Percentiles rank a stretch among this genome's conserved stretches.
These are phyloP conservation scores for Karstenula rhodostoma DNA, from an alignment of 2,329 filamentous ascomycete species.

Conservation along the genomic window DNA sequence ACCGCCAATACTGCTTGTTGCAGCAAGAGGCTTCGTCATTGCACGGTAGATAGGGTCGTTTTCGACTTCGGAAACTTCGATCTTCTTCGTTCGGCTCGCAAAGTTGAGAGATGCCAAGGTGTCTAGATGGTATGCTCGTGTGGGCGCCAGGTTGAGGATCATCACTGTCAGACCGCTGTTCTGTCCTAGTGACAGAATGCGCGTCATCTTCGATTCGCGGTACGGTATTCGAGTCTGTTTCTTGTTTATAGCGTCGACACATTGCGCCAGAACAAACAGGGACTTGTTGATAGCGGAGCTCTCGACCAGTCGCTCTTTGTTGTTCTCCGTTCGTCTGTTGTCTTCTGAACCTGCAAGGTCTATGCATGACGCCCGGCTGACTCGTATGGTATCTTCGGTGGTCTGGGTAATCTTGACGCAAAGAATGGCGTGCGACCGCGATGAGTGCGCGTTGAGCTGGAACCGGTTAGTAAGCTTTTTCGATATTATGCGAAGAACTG, in stretches of 20 bases:
- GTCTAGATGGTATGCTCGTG: slow-evolving; percentile 92
- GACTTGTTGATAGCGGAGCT: slow-evolving; percentile 98
- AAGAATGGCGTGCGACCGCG: slow-evolving; percentile 87
- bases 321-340: slow-evolving; percentile 92
- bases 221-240: slow-evolving; percentile 83
- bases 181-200: slow-evolving; percentile 89
- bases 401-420: slow-evolving; percentile 87
- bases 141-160: slow-evolving; percentile 91
- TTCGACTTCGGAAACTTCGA: slow-evolving; percentile 93
- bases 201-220: slow-evolving; percentile 95
- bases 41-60: slow-evolving; percentile 83
- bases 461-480: slow-evolving; percentile 11
- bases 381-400: slow-evolving; percentile 68
- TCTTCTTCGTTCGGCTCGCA: slow-evolving; percentile 93
- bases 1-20: slow-evolving; percentile 45
- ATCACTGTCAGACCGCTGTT: slow-evolving; percentile 96
- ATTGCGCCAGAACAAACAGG: slow-evolving; percentile 91
- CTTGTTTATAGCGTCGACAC: slow-evolving; percentile 90
- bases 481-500: not conserved
- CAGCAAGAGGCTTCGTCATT: slow-evolving; percentile 48
- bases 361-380: slow-evolving; percentile 91
- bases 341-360: slow-evolving; percentile 96
- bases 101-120: slow-evolving; percentile 94
- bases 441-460: slow-evolving; percentile 86
- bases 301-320: slow-evolving; percentile 90